Conservation (phyloP, 495 filamentous ascomycete species). For the Chaetomium tenue region DNA sequence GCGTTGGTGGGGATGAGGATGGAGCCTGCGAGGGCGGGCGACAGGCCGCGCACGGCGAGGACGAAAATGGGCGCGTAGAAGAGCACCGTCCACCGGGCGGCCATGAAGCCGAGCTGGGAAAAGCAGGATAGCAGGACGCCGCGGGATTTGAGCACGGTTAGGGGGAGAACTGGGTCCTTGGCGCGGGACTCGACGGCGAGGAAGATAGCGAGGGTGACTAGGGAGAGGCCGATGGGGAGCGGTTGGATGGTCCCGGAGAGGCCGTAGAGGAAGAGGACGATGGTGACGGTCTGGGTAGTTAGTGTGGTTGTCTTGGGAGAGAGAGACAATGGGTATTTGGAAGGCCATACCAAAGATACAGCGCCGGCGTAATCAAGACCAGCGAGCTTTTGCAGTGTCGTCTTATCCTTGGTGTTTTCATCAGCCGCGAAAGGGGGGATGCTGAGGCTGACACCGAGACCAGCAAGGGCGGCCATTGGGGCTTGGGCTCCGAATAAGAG, state of each 20-base stretch:
- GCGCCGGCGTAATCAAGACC: slow-evolving; percentile 69
- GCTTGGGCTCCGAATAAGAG: slow-evolving; percentile 67
- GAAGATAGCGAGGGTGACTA: slow-evolving; percentile 55
- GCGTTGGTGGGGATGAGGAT: slow-evolving; percentile 74
- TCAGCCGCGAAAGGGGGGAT: slow-evolving; percentile 50
- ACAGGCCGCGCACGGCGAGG: slow-evolving; percentile 64
- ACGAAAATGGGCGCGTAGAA: slow-evolving; percentile 76
- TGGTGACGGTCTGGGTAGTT: slow-evolving; percentile 45
- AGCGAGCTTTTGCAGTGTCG: slow-evolving; percentile 51
- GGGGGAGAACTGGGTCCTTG: slow-evolving; percentile 67
- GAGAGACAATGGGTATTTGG: not conserved
- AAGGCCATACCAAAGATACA: slow-evolving; percentile 53
- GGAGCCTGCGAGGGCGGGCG: slow-evolving; percentile 62
- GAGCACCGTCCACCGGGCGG: slow-evolving; percentile 71
- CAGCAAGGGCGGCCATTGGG: slow-evolving; percentile 56
- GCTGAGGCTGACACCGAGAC: slow-evolving; percentile 57
- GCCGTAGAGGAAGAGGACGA: slow-evolving; percentile 64
- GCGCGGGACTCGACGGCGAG: slow-evolving; percentile 58
- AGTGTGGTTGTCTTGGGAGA: not conserved
- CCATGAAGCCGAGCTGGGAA: slow-evolving; percentile 68
- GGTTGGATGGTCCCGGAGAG: slow-evolving; percentile 57
- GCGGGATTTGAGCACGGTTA: slow-evolving; percentile 59
- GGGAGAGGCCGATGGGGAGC: slow-evolving; percentile 57
- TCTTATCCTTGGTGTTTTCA: slow-evolving; percentile 26
- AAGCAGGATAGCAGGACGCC: slow-evolving; percentile 66